phyloP scores from a whole-genome alignment of 495 filamentous ascomycete species.

The Penicillium lividum region DNA sequence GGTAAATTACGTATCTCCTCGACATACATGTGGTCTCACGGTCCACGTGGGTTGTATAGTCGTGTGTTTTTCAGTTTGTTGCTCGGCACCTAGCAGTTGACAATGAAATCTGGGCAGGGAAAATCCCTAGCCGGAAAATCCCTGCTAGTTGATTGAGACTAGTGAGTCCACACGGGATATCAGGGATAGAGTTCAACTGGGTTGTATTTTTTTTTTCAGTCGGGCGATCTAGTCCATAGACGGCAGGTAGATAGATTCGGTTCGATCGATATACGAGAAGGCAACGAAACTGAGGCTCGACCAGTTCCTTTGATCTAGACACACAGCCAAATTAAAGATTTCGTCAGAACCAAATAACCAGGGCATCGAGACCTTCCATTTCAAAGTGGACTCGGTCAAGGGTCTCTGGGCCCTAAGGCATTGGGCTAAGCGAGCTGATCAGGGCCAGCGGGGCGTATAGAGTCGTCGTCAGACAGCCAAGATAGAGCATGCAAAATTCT shows the following conservation, averaged over 20 bases:
- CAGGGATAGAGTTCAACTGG: not conserved
- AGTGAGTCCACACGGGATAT: not conserved
- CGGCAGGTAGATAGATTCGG: slow-evolving; percentile 7
- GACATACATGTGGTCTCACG: not conserved
- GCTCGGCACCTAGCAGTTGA: not conserved
- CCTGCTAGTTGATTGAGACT: not conserved
- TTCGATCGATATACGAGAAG: not conserved
- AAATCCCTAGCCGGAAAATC: not conserved
- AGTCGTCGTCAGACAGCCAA: slow-evolving; percentile 28
- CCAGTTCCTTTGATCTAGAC: not conserved
- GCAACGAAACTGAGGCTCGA: not conserved
- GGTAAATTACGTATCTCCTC: not conserved
- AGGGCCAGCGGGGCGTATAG: slow-evolving; percentile 17
- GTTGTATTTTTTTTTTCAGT: not conserved
- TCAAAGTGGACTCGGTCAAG: slow-evolving; percentile 1
- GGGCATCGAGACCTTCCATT: slow-evolving; percentile 1
- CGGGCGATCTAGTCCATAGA: not conserved
- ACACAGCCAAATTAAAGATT: not conserved
- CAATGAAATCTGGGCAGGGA: not conserved
- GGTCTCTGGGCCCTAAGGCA: not conserved
- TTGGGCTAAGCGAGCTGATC: slow-evolving; percentile 9
- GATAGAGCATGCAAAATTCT: not conserved
- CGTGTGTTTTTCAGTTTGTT: not conserved
- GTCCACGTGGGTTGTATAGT: not conserved
- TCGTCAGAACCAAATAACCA: slow-evolving; percentile 16